A percentile compares a stretch with the other conserved stretches of the same genome.
Conservation (phyloP, 208 protist species). For the Leishmania martiniquensis region DNA sequence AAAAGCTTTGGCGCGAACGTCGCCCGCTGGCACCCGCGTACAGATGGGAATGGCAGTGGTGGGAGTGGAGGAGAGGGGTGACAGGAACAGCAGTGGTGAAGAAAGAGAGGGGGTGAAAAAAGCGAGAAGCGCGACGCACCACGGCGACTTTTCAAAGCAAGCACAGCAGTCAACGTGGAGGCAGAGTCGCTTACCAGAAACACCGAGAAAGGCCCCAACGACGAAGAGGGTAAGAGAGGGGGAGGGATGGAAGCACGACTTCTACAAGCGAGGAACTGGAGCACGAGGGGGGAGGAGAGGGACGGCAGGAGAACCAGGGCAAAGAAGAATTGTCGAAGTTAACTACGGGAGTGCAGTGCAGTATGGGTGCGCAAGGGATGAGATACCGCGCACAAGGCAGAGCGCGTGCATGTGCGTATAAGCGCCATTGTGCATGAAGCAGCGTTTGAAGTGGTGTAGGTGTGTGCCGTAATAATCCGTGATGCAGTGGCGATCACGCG, state of each 20-base stretch:
- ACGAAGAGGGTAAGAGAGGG: not conserved
- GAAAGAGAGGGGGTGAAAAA: no score
- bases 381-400: not conserved
- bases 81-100: no score
- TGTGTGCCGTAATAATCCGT: not conserved
- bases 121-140: not conserved
- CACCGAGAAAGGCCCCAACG: not conserved
- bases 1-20: not conserved
- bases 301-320: not conserved
- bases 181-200: not conserved
- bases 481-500: not conserved
- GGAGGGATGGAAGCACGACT: not conserved
- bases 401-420: not conserved
- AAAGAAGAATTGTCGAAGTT: not conserved
- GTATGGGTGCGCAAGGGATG: not conserved
- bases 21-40: not conserved
- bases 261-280: not conserved
- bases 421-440: not conserved
- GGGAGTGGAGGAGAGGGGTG: not conserved
- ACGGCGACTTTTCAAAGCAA: not conserved
- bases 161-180: not conserved
- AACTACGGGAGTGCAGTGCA: not conserved
- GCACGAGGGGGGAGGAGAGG: no score
- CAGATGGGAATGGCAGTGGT: not conserved
- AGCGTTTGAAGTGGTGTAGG: not conserved